Evolutionary conservation across 306 rosid species (phyloP), one percentile per base, ranked within the genome.

Genomic region (Prinsepia uniflora): DNA sequence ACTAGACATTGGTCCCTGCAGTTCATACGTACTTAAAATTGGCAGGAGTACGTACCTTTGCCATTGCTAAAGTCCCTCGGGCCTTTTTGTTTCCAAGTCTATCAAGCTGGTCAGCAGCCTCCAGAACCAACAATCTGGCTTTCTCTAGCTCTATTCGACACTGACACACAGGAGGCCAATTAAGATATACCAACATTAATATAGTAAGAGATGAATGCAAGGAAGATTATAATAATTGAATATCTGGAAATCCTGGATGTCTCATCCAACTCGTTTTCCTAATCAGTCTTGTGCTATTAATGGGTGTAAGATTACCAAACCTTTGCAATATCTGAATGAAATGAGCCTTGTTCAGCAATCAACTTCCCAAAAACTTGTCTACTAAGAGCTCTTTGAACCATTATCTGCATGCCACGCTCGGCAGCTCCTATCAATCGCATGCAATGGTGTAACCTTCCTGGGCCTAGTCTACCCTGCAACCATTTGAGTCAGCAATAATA

Each of bases 381-480:
- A 72, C 87, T 87, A 72, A 91, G 82, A 71, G 97, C 99, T 73
- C 97, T 89, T 76, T 82, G 89, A 75, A 78, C 91, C 90, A 88
- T 90, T 81, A 89, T 5, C 59, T 83, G 81, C 92, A 95, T 91
- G 77, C 96, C 97, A 66, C 96, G 89, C 82, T 89, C 96, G 1
- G 97, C 96, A 52, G 90, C 96, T 68, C 99, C 99, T 72, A 95
- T 84, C 80, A 87, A 76, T 78, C 99, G 87, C 97, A 95, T 91
- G 84, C 99, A 94, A 79, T 95, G 99, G 84, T 89, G 99, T 84
- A 95, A 75, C 87, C 99, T 87, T 85, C 99, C 96, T 8, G 99
- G 97, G 67, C 99, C 97, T 19, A 94, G 77, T 86, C 99, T 83
- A 78, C 96, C 99, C 99, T 95, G 87, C 71, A 84, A 81, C 8